Conservation (phyloP, 768 basidiomycete genomes). For the Leccinum imitatum region DNA sequence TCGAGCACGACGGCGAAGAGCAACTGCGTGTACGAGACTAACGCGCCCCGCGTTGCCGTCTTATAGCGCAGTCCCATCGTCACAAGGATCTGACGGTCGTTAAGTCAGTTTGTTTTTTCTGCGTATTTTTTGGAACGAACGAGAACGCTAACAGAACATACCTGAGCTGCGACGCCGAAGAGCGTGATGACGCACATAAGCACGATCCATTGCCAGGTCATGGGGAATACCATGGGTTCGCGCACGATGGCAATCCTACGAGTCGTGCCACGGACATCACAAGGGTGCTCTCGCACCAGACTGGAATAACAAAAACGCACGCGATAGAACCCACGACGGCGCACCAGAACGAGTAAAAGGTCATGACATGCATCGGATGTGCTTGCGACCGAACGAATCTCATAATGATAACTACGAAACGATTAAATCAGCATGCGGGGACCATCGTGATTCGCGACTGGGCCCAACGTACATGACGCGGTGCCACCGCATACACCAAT, state of each 20-base stretch:
- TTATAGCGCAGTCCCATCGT: constrained; percentile 63
- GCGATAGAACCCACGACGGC: constrained; percentile 27
- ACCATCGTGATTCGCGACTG: background rate
- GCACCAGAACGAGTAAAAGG: constrained; percentile 62
- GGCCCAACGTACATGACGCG: constrained; percentile 59
- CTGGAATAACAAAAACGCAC: constrained; percentile 7
- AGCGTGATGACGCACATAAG: constrained; percentile 16
- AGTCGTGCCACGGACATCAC: background rate
- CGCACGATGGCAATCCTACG: constrained; percentile 14
- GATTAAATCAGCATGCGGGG: background rate
- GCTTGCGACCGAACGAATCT: constrained; percentile 76
- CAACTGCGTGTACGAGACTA: constrained; percentile 63
- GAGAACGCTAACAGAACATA: constrained; percentile 10
- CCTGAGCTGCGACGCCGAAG: constrained; percentile 17
- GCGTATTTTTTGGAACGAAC: background rate
- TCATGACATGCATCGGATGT: constrained; percentile 69
- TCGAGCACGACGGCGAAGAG: constrained; percentile 71
- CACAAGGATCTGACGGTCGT: constrained; percentile 44
- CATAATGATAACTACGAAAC: constrained; percentile 43
- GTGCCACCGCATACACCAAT: constrained; percentile 59
- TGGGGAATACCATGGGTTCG: constrained; percentile 16
- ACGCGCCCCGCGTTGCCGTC: constrained; percentile 59
- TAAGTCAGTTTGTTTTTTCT: background rate
- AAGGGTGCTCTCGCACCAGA: background rate
- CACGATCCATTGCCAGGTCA: constrained; percentile 16